These are phyloP conservation scores for Prinsepia uniflora DNA, from an alignment of 306 rosid species.

Conservation along the genomic window DNA sequence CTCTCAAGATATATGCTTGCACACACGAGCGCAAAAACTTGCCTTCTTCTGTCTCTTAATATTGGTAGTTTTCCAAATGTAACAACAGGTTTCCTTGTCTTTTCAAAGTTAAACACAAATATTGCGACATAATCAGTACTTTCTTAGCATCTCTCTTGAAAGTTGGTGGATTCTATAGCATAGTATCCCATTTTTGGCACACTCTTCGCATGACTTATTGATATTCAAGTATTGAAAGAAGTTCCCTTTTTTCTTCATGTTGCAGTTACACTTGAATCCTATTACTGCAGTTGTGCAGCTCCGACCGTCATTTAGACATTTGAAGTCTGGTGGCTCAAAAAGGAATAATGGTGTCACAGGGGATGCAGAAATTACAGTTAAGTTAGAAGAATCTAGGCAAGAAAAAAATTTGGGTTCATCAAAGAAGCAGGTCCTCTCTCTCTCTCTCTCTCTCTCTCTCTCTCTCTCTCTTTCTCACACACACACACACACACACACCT, in stretches of 20 bases:
- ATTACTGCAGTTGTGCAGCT: constrained; percentile 75
- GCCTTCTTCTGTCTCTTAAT: neutral
- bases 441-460: constrained; percentile 3
- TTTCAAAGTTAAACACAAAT: neutral
- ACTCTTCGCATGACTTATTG: neutral
- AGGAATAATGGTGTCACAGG: constrained; percentile 29
- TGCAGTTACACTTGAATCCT: constrained; percentile 94
- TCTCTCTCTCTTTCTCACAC: constrained; percentile 1
- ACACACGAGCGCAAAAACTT: neutral
- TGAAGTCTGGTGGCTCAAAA: constrained; percentile 28
- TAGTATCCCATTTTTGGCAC: neutral
- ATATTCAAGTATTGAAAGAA: too few relatives aligned
- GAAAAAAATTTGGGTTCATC: constrained; percentile 46
- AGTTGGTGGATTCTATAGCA: neutral
- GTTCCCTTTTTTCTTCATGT: constrained; percentile 19
- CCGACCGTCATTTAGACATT: constrained; percentile 66
- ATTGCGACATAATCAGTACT: neutral
- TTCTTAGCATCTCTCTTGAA: neutral
- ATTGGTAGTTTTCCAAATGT: neutral
- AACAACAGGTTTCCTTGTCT: too few relatives aligned
- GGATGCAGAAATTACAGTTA: constrained; percentile 42
- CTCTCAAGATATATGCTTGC: neutral
- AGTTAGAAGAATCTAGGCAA: constrained; percentile 44
- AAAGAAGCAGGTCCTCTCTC: constrained; percentile 58
- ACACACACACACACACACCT: too few relatives aligned